Conservation (phyloP, 306 rosid genomes). For the Quercus glauca region DNA sequence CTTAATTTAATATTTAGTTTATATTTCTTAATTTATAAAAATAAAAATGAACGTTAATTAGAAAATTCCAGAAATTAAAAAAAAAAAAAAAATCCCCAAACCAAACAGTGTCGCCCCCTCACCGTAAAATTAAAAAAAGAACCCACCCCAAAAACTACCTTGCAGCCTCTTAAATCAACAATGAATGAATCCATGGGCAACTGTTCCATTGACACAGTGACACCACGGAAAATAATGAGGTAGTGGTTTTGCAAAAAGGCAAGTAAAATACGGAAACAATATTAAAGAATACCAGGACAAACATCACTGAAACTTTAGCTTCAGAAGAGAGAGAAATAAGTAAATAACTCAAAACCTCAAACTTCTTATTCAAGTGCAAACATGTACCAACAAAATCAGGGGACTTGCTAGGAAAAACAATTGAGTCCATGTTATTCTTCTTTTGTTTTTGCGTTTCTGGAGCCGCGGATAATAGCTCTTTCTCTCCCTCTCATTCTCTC, state of each 20-base stretch:
- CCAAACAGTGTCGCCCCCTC: no score
- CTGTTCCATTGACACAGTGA: slow-evolving; percentile 60
- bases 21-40: no score
- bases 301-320: not conserved
- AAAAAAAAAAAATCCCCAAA: no score
- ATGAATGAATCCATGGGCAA: slow-evolving; percentile 83
- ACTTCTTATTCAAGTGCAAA: not conserved
- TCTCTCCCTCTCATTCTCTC: no score
- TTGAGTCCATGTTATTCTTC: not conserved
- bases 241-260: slow-evolving; percentile 50
- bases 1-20: no score
- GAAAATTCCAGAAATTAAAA: no score
- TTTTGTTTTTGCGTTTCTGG: no score
- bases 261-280: slow-evolving; percentile 10
- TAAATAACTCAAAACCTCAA: not conserved
- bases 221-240: slow-evolving; percentile 97
- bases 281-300: slow-evolving; percentile 9
- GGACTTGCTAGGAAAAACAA: not conserved
- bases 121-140: no score
- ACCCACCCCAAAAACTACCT: slow-evolving; percentile 42
- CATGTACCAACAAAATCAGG: not conserved
- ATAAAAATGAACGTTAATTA: no score
- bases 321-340: not conserved
- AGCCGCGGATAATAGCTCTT: no score
- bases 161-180: slow-evolving; percentile 88